A percentile compares a stretch with the other conserved stretches of the same genome.
Conservation (phyloP, 768 basidiomycete genomes). For the Calvatia gigantea region DNA sequence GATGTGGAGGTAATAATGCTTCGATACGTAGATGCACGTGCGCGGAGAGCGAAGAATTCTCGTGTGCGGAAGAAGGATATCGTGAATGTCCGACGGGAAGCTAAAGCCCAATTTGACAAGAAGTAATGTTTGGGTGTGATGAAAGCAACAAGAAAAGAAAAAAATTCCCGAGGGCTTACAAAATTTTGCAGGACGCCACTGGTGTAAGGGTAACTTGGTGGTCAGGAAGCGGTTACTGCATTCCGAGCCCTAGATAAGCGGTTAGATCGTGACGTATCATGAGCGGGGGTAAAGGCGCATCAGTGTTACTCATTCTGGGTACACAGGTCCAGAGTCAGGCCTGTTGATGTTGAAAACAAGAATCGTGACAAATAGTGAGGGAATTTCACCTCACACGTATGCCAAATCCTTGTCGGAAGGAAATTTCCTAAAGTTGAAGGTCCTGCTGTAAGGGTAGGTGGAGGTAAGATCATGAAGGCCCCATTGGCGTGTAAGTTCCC, state of each 20-base stretch:
- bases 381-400: conserved; percentile 46
- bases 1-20: no score
- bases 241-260: conserved; percentile 49
- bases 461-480: conserved; percentile 53
- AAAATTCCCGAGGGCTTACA: background rate
- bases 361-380: background rate
- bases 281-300: background rate
- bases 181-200: background rate
- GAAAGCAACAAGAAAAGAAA: background rate
- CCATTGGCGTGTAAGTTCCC: conserved; percentile 73
- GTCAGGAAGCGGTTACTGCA: conserved; percentile 46
- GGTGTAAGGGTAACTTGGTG: conserved; percentile 29
- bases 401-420: conserved; percentile 56
- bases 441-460: conserved; percentile 59
- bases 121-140: background rate
- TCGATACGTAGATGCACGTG: no score
- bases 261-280: background rate
- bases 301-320: conserved; percentile 54
- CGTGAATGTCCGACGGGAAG: no score
- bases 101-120: background rate
- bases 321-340: conserved; percentile 58
- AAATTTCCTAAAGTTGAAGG: conserved; percentile 65
- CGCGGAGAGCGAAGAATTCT: no score
- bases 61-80: no score
- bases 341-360: conserved; percentile 19